phyloP scores from a whole-genome alignment of 106 monocot species.

The Dioscorea zingiberensis region DNA sequence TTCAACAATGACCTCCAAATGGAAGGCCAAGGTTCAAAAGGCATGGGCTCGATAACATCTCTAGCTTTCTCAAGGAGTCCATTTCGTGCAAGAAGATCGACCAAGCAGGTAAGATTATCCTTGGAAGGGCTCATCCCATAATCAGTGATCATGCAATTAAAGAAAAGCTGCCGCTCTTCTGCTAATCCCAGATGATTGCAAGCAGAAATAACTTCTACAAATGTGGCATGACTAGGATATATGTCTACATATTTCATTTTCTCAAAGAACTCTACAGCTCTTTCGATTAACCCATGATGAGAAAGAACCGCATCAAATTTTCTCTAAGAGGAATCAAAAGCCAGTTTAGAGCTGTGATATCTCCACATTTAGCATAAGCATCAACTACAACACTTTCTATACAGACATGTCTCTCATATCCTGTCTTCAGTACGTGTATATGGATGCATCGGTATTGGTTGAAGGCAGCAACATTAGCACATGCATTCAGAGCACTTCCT shows the following conservation, averaged over 20 bases:
- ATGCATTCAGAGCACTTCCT: slow-evolving; percentile 19
- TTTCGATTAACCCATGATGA: slow-evolving; percentile 25
- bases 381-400: slow-evolving; percentile 26
- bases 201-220: slow-evolving; percentile 22
- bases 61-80: slow-evolving; percentile 20
- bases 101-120: slow-evolving; percentile 23
- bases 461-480: slow-evolving; percentile 10
- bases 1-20: slow-evolving; percentile 27
- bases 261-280: slow-evolving; percentile 19
- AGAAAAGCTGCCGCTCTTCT: slow-evolving; percentile 14
- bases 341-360: slow-evolving; percentile 16
- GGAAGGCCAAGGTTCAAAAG: slow-evolving; percentile 30
- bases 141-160: slow-evolving; percentile 11
- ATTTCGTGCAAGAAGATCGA: slow-evolving; percentile 27
- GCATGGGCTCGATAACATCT: slow-evolving; percentile 18
- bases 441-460: slow-evolving; percentile 22
- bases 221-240: slow-evolving; percentile 24
- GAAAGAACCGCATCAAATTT: slow-evolving; percentile 22
- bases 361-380: slow-evolving; percentile 31
- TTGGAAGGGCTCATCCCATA: slow-evolving; percentile 19
- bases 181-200: slow-evolving; percentile 34
- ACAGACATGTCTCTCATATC: slow-evolving; percentile 10
- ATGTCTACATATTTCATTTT: slow-evolving; percentile 9
- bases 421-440: slow-evolving; percentile 19
- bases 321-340: slow-evolving; percentile 5